Evolutionary conservation across 2,329 filamentous ascomycete species (phyloP), one percentile per base, ranked within the genome.

Genomic region (Plenodomus biglobosus): DNA sequence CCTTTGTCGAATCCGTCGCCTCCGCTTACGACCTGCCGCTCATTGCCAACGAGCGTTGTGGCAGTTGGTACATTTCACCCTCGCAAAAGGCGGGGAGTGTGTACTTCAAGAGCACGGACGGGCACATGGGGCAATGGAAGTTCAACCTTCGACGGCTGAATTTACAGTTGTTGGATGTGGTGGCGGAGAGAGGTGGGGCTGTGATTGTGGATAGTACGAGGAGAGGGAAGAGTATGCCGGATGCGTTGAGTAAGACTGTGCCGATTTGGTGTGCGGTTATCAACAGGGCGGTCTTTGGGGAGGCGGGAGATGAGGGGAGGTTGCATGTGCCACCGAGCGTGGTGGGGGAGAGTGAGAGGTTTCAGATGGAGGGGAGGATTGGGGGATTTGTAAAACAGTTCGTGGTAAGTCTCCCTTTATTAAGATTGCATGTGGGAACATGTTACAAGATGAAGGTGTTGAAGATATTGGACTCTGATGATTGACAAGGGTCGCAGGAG

Each of bases 31-130:
- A 63, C 2, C 76, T 92, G 1, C 90, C 91, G 0, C 76, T 97
- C 1, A 78, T 97, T 13, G 91, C 92, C 22, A 99, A 99, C 67
- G 92, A 97, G 76, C 83, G 94, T 50, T 97, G 94, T 70, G 94
- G 94, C 0, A 92, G 89, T 72, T 99, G 94, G 94, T 97, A 97
- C 70, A 87, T 97, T 20, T 73, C 75, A 2, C 86, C 86, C 0
- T 71, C 71, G 7, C 64, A 65, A 20, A 94, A 92, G 72, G 74
- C 68, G 1, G 88, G 83, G 24, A 91, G 88, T 56, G 89, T 87
- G 24, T 99, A 97, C 73, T 99, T 97, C 75, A 99, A 99, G 78
- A 95, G 90, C 73, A 99, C 94, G 1, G 94, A 99, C 74, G 94
- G 94, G 1, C 94, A 99, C 70, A 85, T 85, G 43, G 86, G 89